Evolutionary conservation across 441 rosid species (phyloP), one percentile per base, ranked within the genome.

Genomic region (Euphorbia celastroides): DNA sequence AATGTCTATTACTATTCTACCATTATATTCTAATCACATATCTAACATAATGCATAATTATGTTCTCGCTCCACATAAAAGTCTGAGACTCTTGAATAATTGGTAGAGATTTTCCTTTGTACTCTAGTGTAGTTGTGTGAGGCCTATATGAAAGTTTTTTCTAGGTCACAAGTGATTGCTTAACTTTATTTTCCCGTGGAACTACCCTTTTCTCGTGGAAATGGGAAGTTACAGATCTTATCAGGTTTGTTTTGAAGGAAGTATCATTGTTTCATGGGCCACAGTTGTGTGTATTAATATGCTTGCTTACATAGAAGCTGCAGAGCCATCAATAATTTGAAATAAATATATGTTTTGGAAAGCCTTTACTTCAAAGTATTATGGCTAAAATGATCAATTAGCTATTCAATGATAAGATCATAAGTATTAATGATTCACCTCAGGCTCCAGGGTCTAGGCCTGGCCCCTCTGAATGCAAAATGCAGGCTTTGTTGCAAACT

Each of bases 71-170:
- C 13, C 36, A 65, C 13, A 67, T 30, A 7, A 31, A 44, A n/a
- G 22, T 13, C 27, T 59, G 26, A 20, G 44, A 34, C 28, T 51
- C 32, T 56, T 22, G 7, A 44, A 59, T 56, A 41, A 60, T 55
- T 20, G 38, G 61, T 56, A 20, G 25, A 32, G 19, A 23, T 62
- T 28, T 38, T 57, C 31, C 22, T n/a, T 52, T 22, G 42, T 25
- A 19, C 2, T 41, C 31, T 25, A 22, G 64, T 59, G 1, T 54
- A 50, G 58, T 62, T 23, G 64, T 55, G 31, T 65, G 60, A 51
- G n/a, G n/a, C n/a, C n/a, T n/a, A n/a, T n/a, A n/a, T n/a, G n/a
- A n/a, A n/a, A n/a, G n/a, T n/a, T n/a, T 60, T 25, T 31, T 25
- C 17, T 66, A 61, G 25, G 42, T 72, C 31, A 46, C 34, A 56